phyloP scores from a whole-genome alignment of 202 grass and related monocot species.

The Brachypodium distachyon region DNA sequence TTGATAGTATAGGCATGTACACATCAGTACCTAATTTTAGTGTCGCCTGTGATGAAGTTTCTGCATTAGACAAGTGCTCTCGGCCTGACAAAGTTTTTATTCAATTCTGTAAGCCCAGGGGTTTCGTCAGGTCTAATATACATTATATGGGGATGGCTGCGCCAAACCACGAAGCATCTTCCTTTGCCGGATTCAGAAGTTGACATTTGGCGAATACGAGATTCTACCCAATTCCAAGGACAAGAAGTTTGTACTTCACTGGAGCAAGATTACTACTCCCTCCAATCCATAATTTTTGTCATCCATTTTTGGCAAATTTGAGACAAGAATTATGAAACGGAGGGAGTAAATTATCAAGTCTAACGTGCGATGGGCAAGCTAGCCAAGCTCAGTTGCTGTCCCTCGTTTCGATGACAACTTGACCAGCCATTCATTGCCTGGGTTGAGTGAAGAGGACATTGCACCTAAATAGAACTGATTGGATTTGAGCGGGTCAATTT shows the following conservation, averaged over 20 bases:
- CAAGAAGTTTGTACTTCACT: not conserved
- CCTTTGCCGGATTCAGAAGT: not conserved
- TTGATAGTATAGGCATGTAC: too few relatives aligned
- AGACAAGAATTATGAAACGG: too few relatives aligned
- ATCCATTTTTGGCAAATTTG: too few relatives aligned
- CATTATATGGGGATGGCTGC: not conserved
- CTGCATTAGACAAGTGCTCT: not conserved
- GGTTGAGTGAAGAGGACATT: not conserved
- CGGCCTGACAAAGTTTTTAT: not conserved
- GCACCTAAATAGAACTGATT: not conserved
- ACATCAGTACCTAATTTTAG: too few relatives aligned
- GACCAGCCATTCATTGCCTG: not conserved
- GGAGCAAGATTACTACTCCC: not conserved
- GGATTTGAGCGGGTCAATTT: not conserved
- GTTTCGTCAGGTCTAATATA: too few relatives aligned
- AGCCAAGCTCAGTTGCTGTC: not conserved
- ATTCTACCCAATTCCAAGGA: not conserved
- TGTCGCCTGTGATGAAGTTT: too few relatives aligned
- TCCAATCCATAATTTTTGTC: too few relatives aligned
- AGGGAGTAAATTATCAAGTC: too few relatives aligned
- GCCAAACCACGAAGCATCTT: not conserved
- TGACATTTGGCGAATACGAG: not conserved
- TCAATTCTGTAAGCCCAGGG: not conserved
- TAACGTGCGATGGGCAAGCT: not conserved
- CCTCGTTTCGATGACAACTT: not conserved